Evolutionary conservation across 306 rosid genomes (phyloP).

Genomic region (Chamaecrista fasciculata): DNA sequence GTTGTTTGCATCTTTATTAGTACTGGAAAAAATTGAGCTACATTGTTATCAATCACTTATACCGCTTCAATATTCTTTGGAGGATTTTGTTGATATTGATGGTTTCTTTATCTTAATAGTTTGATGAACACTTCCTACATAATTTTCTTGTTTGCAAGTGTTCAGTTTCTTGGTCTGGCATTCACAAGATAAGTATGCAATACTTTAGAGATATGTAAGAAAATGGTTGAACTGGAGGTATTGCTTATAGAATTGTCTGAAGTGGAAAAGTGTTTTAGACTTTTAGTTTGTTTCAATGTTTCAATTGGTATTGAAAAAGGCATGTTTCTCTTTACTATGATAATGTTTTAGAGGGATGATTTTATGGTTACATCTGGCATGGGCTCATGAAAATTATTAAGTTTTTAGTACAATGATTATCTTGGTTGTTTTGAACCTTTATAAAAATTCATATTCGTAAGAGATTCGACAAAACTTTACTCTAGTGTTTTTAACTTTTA

Average conservation of each 20-base stretch:
- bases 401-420: not conserved
- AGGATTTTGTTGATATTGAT: not conserved
- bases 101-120: not conserved
- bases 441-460: no score
- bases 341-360: not conserved
- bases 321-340: not conserved
- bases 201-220: not conserved
- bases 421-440: not conserved
- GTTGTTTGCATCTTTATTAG: not conserved
- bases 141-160: not conserved
- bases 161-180: not conserved
- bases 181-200: not conserved
- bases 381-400: not conserved
- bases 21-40: conserved; percentile 9
- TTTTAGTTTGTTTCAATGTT: not conserved
- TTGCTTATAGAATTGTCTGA: not conserved
- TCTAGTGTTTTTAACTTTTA: not conserved
- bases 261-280: not conserved
- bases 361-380: not conserved
- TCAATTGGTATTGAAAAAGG: not conserved
- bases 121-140: not conserved
- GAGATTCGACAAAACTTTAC: no score
- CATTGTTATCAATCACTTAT: conserved; percentile 11
- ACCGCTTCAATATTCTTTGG: conserved; percentile 1
- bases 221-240: not conserved